Base-by-base conservation (phyloP, 2,329 filamentous ascomycete species). In the Colletotrichum sp. region DNA sequence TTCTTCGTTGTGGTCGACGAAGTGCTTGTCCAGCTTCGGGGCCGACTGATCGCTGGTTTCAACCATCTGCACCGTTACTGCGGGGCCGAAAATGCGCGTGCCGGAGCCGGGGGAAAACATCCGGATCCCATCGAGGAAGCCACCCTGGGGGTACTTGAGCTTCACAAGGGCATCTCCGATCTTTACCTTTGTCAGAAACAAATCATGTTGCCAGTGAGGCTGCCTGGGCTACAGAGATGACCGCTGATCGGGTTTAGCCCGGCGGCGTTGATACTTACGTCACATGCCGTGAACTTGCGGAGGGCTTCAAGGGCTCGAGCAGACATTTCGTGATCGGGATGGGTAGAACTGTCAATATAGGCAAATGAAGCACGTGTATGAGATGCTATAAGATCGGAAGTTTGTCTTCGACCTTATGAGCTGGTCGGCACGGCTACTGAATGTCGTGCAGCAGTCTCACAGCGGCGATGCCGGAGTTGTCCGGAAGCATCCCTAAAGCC, bases 11-110 rank as follows among this genome's bases (percentile, higher is more conserved):
- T 79, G 78, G 73, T 83, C 82, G 6, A 79, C 81, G 63, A 82
- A 82, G 30, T 83, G 82, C 71, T 71, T 78, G 5, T 79, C 73
- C n/a, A 79, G 79, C 55, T 77, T 80, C 4, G 82, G 82, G 4
- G 81, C 75, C 4, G 79, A 68, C 5, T 39, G 76, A 39, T 83
- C 78, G 66, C 78, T 80, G n/a, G 71, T 69, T 57, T 75, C 71
- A 8, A 82, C 82, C 81, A 83, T 82, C 32, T 81, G 77, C 19
- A 83, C 80, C 1, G 82, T 83, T 15, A 82, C 66, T 9, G 81
- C 81, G 11, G 81, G 82, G 13, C 82, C 82, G 34, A 79, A 77
- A 25, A 81, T 77, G 8, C 76, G 74, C 85, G 85, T 82, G 16
- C 77, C 52, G 6, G 73, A 57, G 27, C 78, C 78, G 1, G 80